Percentiles rank a stretch among this genome's conserved stretches.
phyloP scores from a whole-genome alignment of 139 green algal genomes.

The Nannochloris sp. region DNA sequence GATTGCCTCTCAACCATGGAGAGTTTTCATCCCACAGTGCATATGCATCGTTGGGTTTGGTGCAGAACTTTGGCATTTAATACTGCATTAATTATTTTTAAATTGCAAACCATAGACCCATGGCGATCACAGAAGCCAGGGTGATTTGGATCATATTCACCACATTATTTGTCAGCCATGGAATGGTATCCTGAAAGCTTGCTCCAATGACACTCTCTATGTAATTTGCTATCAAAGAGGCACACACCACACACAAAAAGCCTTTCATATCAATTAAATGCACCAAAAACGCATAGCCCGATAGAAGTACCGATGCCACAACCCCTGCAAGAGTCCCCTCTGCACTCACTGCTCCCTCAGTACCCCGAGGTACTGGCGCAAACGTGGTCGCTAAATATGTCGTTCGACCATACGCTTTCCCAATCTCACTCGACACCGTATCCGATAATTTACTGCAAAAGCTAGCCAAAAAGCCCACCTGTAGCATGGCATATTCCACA shows the following conservation, averaged over 20 bases:
- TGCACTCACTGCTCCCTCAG: conserved; percentile 88
- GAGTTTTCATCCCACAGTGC: conserved; percentile 33
- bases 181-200: conserved; percentile 54
- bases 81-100: conserved; percentile 17
- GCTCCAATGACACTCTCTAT: conserved; percentile 87
- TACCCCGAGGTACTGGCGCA: conserved; percentile 76
- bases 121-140: conserved; percentile 60
- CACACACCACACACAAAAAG: conserved; percentile 22
- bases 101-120: conserved; percentile 2
- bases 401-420: conserved; percentile 91
- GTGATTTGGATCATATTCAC: conserved; percentile 94
- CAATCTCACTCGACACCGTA: conserved; percentile 89
- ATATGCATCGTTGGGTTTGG: conserved; percentile 35
- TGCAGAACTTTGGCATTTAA: conserved; percentile 54
- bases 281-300: conserved; percentile 28
- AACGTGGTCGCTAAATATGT: conserved; percentile 82
- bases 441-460: conserved; percentile 91
- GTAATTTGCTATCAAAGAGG: conserved; percentile 73
- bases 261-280: conserved; percentile 38
- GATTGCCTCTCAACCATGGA: conserved; percentile 42
- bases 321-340: conserved; percentile 83
- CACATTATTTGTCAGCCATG: conserved; percentile 91
- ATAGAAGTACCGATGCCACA: conserved; percentile 48
- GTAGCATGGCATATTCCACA: conserved; percentile 2
- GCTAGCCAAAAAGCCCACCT: conserved; percentile 72